A percentile compares a stretch with the other conserved stretches of the same genome.
Evolutionary conservation across 805 yeast genomes (phyloP).

Genomic region (Saccharomycopsis sp.): DNA sequence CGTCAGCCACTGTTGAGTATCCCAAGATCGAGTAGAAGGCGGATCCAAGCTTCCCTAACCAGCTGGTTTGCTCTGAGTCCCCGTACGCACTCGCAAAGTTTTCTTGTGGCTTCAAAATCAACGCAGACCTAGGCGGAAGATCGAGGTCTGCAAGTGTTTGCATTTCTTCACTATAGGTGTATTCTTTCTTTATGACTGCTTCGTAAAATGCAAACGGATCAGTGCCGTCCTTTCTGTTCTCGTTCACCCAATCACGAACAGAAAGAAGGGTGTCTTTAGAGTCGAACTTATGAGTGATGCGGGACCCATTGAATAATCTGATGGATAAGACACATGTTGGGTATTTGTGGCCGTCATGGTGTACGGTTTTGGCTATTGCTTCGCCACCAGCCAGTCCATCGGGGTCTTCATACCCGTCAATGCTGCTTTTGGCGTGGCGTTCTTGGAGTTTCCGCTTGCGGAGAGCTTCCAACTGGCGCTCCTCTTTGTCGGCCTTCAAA

Average conservation of each 20-base stretch:
- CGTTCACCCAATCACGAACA: conserved; percentile 58
- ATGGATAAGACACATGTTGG: conserved; percentile 41
- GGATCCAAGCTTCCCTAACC: conserved; percentile 29
- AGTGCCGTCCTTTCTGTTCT: conserved; percentile 39
- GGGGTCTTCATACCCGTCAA: not conserved
- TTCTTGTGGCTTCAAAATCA: conserved; percentile 60
- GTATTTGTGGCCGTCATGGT: conserved; percentile 21
- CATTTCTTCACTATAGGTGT: conserved; percentile 55
- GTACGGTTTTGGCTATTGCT: conserved; percentile 6
- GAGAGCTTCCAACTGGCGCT: conserved; percentile 28
- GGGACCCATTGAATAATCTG: conserved; percentile 60
- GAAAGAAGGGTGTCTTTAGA: conserved; percentile 40
- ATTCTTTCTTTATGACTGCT: conserved; percentile 55
- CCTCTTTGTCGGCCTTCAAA: conserved; percentile 47
- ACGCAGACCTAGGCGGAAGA: conserved; percentile 64
- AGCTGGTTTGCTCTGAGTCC: conserved; percentile 23
- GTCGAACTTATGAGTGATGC: conserved; percentile 45
- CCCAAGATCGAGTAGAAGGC: conserved; percentile 33
- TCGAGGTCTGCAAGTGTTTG: conserved; percentile 46
- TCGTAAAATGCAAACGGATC: conserved; percentile 43
- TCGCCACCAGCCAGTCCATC: not conserved
- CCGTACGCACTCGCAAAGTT: conserved; percentile 28
- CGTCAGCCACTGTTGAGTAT: conserved; percentile 8
- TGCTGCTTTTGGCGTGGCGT: not conserved
- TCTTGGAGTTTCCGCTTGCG: conserved; percentile 1